Evolutionary conservation across 345 rosid genomes (phyloP).

Genomic region (Nephelium lappaceum): DNA sequence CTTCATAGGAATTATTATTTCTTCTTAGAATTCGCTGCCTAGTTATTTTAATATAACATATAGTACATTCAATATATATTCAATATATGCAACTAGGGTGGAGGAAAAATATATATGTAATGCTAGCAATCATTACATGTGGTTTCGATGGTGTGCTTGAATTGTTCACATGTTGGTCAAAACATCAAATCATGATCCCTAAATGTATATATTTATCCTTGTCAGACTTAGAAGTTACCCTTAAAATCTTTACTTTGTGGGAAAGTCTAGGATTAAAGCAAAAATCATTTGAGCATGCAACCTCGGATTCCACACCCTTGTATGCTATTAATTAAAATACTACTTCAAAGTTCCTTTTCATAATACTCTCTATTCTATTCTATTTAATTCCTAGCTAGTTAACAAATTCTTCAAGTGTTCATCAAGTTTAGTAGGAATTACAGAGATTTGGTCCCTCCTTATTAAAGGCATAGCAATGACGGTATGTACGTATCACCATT

Average conservation of each 20-base stretch:
- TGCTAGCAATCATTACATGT: constrained; percentile 12
- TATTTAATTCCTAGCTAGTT: not conserved
- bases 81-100: not conserved
- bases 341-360: constrained; percentile 9
- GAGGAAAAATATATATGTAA: no score
- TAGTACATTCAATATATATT: no score
- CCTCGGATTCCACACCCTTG: constrained; percentile 17
- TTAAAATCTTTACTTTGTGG: not conserved
- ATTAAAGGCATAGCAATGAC: no score
- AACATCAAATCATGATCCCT: constrained; percentile 22
- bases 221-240: constrained; percentile 60
- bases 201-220: constrained; percentile 22
- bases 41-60: not conserved
- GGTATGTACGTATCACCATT: no score
- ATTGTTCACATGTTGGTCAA: constrained; percentile 27
- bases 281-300: constrained; percentile 25
- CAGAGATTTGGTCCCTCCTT: no score
- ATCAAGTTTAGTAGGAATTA: not conserved
- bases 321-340: not conserved
- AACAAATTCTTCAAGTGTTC: not conserved
- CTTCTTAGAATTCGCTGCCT: not conserved
- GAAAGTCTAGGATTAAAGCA: constrained; percentile 7
- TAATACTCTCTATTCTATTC: not conserved
- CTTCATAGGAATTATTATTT: not conserved
- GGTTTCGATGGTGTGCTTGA: constrained; percentile 18